Evolutionary conservation across 2,329 filamentous ascomycete genomes (phyloP).

Genomic region (Arthrobotrys sinensis): DNA sequence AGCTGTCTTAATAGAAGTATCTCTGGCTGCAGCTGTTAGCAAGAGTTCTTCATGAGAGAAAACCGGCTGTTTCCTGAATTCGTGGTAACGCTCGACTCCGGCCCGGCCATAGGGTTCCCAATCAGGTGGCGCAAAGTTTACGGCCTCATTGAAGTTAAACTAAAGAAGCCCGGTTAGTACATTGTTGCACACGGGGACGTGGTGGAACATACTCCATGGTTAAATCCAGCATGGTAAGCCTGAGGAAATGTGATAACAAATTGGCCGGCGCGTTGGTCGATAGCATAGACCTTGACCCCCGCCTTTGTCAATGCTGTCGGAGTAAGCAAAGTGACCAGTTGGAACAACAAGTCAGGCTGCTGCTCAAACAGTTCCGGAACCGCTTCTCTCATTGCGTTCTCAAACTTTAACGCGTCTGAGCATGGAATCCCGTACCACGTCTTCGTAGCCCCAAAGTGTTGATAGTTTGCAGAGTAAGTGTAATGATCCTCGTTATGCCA

Average conservation of each 20-base stretch:
- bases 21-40: slow-evolving; percentile 87
- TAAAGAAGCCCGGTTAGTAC: slow-evolving; percentile 45
- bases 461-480: slow-evolving; percentile 97
- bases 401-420: slow-evolving; percentile 93
- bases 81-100: slow-evolving; percentile 87
- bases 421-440: slow-evolving; percentile 99
- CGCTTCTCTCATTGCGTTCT: slow-evolving; percentile 92
- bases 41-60: slow-evolving; percentile 97
- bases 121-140: slow-evolving; percentile 95
- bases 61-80: slow-evolving; percentile 91
- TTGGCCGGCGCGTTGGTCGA: slow-evolving; percentile 96
- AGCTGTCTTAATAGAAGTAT: slow-evolving; percentile 87
- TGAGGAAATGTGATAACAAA: slow-evolving; percentile 97
- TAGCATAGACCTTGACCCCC: slow-evolving; percentile 90
- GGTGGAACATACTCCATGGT: slow-evolving; percentile 76
- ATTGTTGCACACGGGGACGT: background rate
- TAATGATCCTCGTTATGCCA: slow-evolving; percentile 99
- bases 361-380: slow-evolving; percentile 97
- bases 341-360: slow-evolving; percentile 94
- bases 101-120: slow-evolving; percentile 94
- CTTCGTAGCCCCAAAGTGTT: slow-evolving; percentile 97
- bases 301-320: slow-evolving; percentile 94
- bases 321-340: slow-evolving; percentile 94
- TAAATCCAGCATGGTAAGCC: slow-evolving; percentile 97
- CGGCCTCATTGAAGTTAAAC: slow-evolving; percentile 99